Base-by-base conservation (phyloP, 1,284 basidiomycete species). In the Sporisorium graminicola region DNA sequence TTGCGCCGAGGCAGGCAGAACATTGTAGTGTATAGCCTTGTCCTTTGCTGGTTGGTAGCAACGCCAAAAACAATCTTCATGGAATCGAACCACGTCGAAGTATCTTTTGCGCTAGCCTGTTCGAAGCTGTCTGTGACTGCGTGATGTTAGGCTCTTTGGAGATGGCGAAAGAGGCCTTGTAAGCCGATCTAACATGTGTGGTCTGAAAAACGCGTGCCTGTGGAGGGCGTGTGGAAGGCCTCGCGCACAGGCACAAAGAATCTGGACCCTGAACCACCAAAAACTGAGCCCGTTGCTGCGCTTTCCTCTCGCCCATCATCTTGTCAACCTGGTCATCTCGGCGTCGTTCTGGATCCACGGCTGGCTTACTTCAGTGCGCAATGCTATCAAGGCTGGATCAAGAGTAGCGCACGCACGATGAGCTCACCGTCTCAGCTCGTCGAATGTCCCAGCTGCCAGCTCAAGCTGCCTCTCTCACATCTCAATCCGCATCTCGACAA, bases 401-500 rank as follows among this genome's bases (percentile, higher is more conserved):
- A 40, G 14, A 37, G 24, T 13, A 47, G 24, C 47, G 4, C 29
- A 4, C 4, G 3, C 60, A 43, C 29, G 24, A 72, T 72, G 69
- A 72, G 64, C 59, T 62, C 71, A 46, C 18, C 55, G 13, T 56
- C 62, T 2, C 63, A 80, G 67, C 65, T 73, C 31, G 80, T 82
- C 24, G 62, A 65, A 37, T 82, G 81, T 51, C 81, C 81, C 2
- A 78, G 65, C 57, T 84, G 82, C 51, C 68, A 66, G 27, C 44
- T 42, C 26, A 53, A 59, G 16, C 57, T 82, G 22, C 66, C 76
- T 7, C 77, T 72, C 43, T 66, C 71, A 9, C 74, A 78, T 33
- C 71, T 84, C 59, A 84, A 84, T 54, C 71, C 73, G 14, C 82
- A 84, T 49, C 77, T 84, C 40, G 82, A 84, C 37, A 53, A 59